These are phyloP conservation scores for Globisporangium nunn DNA, from an alignment of 352 stramenopile genomes.

Conservation along the genomic window DNA sequence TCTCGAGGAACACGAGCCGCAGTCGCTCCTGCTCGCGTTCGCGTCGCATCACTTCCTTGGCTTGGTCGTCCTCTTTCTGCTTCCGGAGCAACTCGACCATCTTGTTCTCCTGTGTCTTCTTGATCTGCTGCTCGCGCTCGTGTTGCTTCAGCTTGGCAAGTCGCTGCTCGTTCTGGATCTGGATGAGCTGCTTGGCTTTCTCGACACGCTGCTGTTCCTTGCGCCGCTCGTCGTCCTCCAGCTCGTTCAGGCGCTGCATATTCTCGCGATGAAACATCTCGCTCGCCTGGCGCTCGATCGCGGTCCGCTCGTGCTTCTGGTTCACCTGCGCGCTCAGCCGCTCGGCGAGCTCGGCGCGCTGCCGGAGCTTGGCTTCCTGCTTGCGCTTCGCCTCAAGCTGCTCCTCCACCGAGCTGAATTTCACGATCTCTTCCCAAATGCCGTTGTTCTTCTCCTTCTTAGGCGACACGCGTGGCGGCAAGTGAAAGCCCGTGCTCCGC, in stretches of 20 bases:
- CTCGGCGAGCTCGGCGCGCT: constrained; percentile 29
- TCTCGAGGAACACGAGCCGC: constrained; percentile 49
- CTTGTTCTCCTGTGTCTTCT: constrained; percentile 46
- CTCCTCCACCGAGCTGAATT: constrained; percentile 69
- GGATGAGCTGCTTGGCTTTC: constrained; percentile 51
- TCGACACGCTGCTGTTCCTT: constrained; percentile 50
- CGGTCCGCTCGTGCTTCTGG: constrained; percentile 25
- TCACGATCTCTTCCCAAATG: constrained; percentile 82
- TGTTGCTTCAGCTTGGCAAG: constrained; percentile 47
- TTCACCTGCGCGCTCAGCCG: constrained; percentile 50
- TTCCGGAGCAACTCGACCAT: constrained; percentile 37
- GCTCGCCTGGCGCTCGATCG: constrained; percentile 34
- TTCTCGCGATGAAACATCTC: constrained; percentile 46
- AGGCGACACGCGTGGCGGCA: constrained; percentile 53
- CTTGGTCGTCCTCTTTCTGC: constrained; percentile 49
- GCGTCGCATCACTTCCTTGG: constrained; percentile 35
- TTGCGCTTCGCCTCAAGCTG: constrained; percentile 42
- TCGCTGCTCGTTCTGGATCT: constrained; percentile 63
- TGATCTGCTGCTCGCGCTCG: constrained; percentile 36
- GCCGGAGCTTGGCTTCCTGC: constrained; percentile 19
- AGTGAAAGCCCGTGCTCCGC: constrained; percentile 49
- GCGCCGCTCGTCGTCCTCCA: constrained; percentile 48
- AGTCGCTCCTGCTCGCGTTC: constrained; percentile 60
- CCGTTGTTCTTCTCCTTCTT: constrained; percentile 74
- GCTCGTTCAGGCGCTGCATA: constrained; percentile 32